These are phyloP conservation scores for Salix suchowensis DNA, from an alignment of 345 rosid genomes.

Conservation along the genomic window DNA sequence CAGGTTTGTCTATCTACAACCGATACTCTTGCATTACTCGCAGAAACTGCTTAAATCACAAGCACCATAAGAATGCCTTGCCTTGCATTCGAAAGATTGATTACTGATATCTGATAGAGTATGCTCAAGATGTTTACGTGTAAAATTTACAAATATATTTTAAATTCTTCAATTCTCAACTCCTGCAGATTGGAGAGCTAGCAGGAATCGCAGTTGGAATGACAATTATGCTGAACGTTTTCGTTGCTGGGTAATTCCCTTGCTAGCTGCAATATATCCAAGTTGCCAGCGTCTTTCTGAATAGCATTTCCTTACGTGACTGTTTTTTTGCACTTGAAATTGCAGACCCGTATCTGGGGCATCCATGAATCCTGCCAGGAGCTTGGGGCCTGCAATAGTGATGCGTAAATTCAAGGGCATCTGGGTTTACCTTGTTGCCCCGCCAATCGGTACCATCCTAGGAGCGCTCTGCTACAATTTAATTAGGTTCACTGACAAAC, in stretches of 20 bases:
- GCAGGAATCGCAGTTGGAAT: constrained; percentile 27
- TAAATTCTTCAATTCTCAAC: neutral
- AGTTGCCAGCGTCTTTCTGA: neutral
- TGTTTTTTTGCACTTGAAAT: neutral
- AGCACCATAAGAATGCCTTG: too few relatives aligned
- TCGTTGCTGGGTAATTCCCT: constrained; percentile 18
- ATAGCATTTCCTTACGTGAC: neutral
- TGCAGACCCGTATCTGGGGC: constrained; percentile 40
- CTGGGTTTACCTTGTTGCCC: constrained; percentile 37
- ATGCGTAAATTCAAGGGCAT: constrained; percentile 20
- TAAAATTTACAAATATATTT: neutral
- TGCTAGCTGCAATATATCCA: neutral
- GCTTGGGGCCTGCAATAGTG: constrained; percentile 36
- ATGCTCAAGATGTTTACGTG: neutral
- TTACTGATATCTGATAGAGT: neutral
- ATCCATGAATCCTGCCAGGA: constrained; percentile 44
- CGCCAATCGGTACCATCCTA: constrained; percentile 19
- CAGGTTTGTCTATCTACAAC: too few relatives aligned
- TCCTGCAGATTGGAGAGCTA: constrained; percentile 15
- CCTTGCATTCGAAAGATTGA: too few relatives aligned
- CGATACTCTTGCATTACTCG: too few relatives aligned
- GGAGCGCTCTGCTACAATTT: constrained; percentile 34
- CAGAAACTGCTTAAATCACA: too few relatives aligned
- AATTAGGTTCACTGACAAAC: constrained; percentile 22
- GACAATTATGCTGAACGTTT: constrained; percentile 21